phyloP scores from a whole-genome alignment of 805 yeast genomes.

The Saturnispora hagleri region DNA sequence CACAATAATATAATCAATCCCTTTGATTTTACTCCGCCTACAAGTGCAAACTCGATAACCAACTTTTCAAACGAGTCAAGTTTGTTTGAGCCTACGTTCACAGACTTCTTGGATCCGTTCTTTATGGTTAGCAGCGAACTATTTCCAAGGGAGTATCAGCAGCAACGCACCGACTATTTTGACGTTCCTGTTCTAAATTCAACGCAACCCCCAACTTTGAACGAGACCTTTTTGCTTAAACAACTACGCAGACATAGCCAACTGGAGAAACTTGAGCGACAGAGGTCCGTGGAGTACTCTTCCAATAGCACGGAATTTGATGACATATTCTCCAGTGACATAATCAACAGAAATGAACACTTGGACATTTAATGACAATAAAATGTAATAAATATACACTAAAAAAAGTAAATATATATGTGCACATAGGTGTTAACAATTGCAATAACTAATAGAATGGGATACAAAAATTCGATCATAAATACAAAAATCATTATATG shows the following conservation, averaged over 20 bases:
- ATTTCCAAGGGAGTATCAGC: not conserved
- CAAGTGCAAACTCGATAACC: not conserved
- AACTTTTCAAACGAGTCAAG: not conserved
- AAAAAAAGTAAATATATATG: not conserved
- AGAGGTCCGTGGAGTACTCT: not conserved
- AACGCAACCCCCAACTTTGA: not conserved
- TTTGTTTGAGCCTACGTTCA: not conserved
- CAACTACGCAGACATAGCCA: conserved; percentile 1
- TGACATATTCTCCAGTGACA: not conserved
- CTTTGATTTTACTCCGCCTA: not conserved
- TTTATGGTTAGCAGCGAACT: not conserved
- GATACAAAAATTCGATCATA: not conserved
- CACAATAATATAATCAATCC: not conserved
- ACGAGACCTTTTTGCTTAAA: not conserved
- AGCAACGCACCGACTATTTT: not conserved
- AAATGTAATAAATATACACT: not conserved
- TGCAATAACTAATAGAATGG: not conserved
- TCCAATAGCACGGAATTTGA: not conserved
- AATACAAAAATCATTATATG: not conserved
- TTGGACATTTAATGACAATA: not conserved
- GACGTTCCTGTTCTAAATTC: not conserved
- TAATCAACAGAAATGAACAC: not conserved
- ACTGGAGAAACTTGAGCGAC: not conserved
- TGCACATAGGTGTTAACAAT: not conserved
- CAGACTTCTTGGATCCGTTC: not conserved